phyloP scores from a whole-genome alignment of 2,329 filamentous ascomycete species.

The Chalaropsis thielavioides region DNA sequence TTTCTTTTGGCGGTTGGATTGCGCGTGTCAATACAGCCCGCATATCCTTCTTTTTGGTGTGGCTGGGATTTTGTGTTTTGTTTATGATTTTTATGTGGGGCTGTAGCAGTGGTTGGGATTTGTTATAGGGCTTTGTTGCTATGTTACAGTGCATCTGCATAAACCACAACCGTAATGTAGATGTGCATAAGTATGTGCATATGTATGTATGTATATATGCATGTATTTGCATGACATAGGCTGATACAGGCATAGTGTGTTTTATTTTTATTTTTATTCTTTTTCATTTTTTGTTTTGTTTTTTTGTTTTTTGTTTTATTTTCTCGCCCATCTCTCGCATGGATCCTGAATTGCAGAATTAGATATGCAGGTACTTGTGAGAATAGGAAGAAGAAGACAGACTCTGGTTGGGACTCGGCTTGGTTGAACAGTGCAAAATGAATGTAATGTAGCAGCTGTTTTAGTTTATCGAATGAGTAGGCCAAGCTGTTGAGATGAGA shows the following conservation, averaged over 20 bases:
- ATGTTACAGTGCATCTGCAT: slow-evolving; percentile 1
- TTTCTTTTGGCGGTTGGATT: not conserved
- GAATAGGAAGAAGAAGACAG: not conserved
- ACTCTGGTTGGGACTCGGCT: too few relatives aligned
- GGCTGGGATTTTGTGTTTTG: not conserved
- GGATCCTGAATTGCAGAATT: not conserved
- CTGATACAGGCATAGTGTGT: not conserved
- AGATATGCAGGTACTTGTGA: not conserved
- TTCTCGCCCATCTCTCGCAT: not conserved
- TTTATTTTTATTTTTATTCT: too few relatives aligned
- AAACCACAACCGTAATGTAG: not conserved
- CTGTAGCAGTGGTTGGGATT: not conserved
- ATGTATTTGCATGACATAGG: not conserved
- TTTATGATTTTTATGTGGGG: too few relatives aligned
- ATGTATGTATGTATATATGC: not conserved
- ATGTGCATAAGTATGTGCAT: not conserved
- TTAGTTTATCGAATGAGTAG: too few relatives aligned
- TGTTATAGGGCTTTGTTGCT: not conserved
- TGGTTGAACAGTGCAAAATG: too few relatives aligned
- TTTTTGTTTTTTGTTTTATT: not conserved
- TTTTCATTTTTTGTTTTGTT: not conserved
- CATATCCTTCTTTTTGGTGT: not conserved
- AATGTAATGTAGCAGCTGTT: too few relatives aligned
- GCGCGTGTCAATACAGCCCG: not conserved
- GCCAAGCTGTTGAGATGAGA: too few relatives aligned